Base-by-base conservation (phyloP, 2,329 filamentous ascomycete genomes). In the Penicillium sp. region DNA sequence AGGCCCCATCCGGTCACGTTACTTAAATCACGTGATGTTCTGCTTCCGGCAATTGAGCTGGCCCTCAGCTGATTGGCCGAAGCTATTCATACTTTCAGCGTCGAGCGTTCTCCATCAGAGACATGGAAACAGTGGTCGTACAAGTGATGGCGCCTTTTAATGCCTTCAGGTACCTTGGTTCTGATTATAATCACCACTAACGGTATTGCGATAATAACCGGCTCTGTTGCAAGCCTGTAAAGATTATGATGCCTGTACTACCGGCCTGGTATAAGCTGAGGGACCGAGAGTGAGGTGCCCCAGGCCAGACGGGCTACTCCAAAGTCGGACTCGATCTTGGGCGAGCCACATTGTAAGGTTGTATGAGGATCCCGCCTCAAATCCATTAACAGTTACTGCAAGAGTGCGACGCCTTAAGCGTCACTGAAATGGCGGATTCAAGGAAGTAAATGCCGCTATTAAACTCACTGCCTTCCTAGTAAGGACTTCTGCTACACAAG, bases 401-500 rank as follows among this genome's bases (percentile, higher is more conserved):
- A 17, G 35, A 41, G 11, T 13, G 11, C 35, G 35, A 41, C 15
- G 35, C 35, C 35, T 41, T 41, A 41, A 41, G 35, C 35, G 11
- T 41, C 35, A 15, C 35, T 41, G 35, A 41, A 41, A 41, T 41
- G 15, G 8, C 15, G 35, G 35, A 41, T 41, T 41, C 35, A 41
- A 48, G 35, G 38, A 5, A 44, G 26, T 44, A 47, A 41, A 17
- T 8, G 35, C 35, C 35, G 35, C 35, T 41, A 41, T 41, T 41
- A 41, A 41, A 41, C 35, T 41, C 35, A 41, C 35, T 41, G 35
- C 35, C 35, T 11, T 41, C 35, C 35, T 41, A 55, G 56, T 52
- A 62, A 31, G 35, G 35, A 41, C 35, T 41, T 41, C 62, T 66
- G 63, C 64, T 62, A 65, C 65, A 65, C 61, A 59, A 50, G 59